Base-by-base conservation (phyloP, 305 asterid genomes). In the Fraxinus platypoda region DNA sequence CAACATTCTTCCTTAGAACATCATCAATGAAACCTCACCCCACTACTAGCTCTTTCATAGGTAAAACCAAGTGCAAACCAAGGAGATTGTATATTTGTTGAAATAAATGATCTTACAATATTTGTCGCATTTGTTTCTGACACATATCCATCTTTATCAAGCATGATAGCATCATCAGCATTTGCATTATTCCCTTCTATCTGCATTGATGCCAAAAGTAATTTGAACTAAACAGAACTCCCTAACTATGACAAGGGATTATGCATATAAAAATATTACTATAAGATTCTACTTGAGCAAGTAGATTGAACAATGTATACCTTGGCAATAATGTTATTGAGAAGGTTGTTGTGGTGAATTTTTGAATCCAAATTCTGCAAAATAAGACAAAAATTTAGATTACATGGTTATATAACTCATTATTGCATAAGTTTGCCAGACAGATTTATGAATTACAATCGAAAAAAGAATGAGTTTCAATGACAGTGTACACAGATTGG, bases 111-210 rank as follows among this genome's bases (percentile, higher is more conserved):
- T 76, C 98, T 90, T 84, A 95, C 98, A 23, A 95, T 84, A 83
- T 95, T 95, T 78, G 98, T 91, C 38, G 98, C 97, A 88, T 93
- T 95, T 59, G 98, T 95, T 93, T 95, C 98, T 30, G 98, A 89
- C 68, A 95, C 98, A 74, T 92, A 95, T 59, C 98, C 98, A 90
- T 92, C 98, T 83, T 93, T 91, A 76, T 95, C 98, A 21, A 95
- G 95, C 98, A 95, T 93, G 89, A 95, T 89, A 54, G 98, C 98
- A 86, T 93, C 98, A 90, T 90, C 97, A 78, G 98, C 98, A 57
- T 82, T 83, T 34, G 95, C 88, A 75, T 95, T 95, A 81, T 95
- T 95, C 78, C 98, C 98, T 93, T 95, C 98, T 85, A 95, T 92
- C 98, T 95, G 94, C 89, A 87, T 74, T 74, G 87, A 59, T 34